Percentiles rank a stretch among this genome's conserved stretches.
These are phyloP conservation scores for Monilinia polystroma DNA, from an alignment of 2,329 filamentous ascomycete genomes.

Conservation along the genomic window DNA sequence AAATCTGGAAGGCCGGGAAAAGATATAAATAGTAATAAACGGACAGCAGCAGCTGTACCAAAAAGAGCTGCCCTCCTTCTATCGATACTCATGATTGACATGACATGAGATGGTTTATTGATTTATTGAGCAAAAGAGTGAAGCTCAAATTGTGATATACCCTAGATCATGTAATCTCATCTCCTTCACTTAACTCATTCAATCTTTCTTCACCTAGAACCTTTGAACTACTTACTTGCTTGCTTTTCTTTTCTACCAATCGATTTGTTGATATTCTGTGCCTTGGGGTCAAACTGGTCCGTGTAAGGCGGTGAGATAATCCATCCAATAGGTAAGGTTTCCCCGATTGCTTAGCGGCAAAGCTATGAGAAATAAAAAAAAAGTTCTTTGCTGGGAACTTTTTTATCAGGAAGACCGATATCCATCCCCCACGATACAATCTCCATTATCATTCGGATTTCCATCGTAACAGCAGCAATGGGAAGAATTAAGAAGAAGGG, in stretches of 20 bases:
- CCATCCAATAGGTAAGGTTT: constrained; percentile 21
- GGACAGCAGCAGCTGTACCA: constrained; percentile 70
- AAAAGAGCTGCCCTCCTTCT: constrained; percentile 68
- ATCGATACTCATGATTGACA: constrained; percentile 50
- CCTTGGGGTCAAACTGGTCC: background rate
- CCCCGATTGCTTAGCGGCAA: constrained; percentile 13
- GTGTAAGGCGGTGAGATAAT: constrained; percentile 25
- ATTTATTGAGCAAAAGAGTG: constrained; percentile 29
- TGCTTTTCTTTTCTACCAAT: constrained; percentile 10
- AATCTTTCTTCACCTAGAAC: background rate
- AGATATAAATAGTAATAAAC: constrained; percentile 73
- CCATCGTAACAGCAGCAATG: constrained; percentile 49
- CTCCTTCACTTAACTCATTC: background rate
- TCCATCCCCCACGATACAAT: constrained; percentile 14
- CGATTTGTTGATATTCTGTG: constrained; percentile 14
- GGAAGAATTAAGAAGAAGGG: constrained; percentile 87
- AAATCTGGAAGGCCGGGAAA: constrained; percentile 84
- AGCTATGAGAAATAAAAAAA: constrained; percentile 22
- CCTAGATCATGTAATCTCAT: background rate
- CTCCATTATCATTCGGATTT: constrained; percentile 4
- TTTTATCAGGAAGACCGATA: constrained; percentile 24
- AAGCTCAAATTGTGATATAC: constrained; percentile 24
- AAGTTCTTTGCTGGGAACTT: constrained; percentile 20
- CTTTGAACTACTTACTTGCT: background rate
- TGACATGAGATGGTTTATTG: background rate